A percentile compares a stretch with the other conserved stretches of the same genome.
These are phyloP conservation scores for Letharia lupina DNA, from an alignment of 495 filamentous ascomycete species.

Conservation along the genomic window DNA sequence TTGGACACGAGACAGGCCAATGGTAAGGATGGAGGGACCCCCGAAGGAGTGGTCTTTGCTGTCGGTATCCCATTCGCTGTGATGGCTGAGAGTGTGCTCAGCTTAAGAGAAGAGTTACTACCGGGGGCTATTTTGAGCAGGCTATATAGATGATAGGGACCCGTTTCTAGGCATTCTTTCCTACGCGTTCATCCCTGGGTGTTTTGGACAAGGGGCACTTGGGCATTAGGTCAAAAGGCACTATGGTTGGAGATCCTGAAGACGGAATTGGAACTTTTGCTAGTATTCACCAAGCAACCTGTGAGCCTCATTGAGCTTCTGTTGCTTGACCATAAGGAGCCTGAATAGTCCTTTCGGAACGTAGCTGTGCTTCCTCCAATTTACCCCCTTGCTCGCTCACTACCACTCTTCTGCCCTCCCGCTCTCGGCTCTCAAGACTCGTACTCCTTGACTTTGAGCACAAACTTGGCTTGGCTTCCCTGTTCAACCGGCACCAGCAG, in stretches of 20 bases:
- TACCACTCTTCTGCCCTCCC: background rate
- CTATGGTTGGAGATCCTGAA: background rate
- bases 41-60: too few species aligned
- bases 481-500: background rate
- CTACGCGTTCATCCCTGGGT: background rate
- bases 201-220: background rate
- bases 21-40: too few species aligned
- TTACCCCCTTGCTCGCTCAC: background rate
- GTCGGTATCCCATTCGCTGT: too few species aligned
- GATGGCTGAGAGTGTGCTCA: background rate
- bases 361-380: too few species aligned
- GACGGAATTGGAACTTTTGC: background rate
- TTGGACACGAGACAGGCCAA: too few species aligned
- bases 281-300: background rate
- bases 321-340: too few species aligned
- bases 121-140: too few species aligned
- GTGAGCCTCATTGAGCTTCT: too few species aligned
- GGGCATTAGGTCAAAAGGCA: background rate
- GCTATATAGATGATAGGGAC: too few species aligned
- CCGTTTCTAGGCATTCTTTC: too few species aligned
- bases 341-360: too few species aligned
- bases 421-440: background rate
- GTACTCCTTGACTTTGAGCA: background rate
- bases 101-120: background rate
- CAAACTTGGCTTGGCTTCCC: background rate